A percentile compares a stretch with the other conserved stretches of the same genome.
phyloP scores from a whole-genome alignment of 2,329 filamentous ascomycete genomes.

The Aspergillus carbonarius region DNA sequence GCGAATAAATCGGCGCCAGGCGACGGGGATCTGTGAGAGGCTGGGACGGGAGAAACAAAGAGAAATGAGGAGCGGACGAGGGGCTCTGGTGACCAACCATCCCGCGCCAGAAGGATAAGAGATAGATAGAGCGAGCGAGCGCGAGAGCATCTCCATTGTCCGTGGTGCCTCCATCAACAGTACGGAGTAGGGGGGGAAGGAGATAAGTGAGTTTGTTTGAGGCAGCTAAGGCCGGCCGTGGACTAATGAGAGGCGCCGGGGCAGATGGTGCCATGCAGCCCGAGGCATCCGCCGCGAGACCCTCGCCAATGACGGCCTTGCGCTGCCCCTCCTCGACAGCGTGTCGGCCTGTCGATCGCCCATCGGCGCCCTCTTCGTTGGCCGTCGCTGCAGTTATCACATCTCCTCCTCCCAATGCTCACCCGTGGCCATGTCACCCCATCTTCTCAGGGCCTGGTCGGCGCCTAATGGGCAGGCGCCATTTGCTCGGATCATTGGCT shows the following conservation, averaged over 20 bases:
- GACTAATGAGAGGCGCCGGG: too few relatives aligned
- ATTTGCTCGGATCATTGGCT: constrained; percentile 16
- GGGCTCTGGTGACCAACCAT: constrained; percentile 1
- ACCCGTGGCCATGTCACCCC: constrained; percentile 12
- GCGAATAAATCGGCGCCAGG: not conserved
- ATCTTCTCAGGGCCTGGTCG: not conserved
- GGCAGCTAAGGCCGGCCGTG: not conserved
- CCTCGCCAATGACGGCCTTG: not conserved
- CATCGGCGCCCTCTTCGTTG: constrained; percentile 22
- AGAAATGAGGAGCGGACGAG: constrained; percentile 3
- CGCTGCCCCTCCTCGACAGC: constrained; percentile 12
- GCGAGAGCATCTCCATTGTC: too few relatives aligned
- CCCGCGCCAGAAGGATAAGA: not conserved
- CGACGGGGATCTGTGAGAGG: not conserved
- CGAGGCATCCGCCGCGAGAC: not conserved
- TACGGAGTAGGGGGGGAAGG: too few relatives aligned
- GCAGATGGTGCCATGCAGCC: not conserved
- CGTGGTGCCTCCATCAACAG: too few relatives aligned
- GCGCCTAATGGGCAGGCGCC: constrained; percentile 24
- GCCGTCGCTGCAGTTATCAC: constrained; percentile 25
- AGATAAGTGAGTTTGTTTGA: too few relatives aligned
- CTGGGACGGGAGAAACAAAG: not conserved
- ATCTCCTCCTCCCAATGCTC: not conserved
- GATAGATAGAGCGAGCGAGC: not conserved
- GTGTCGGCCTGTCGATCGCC: constrained; percentile 19